phyloP scores from a whole-genome alignment of 164 flowering plant species.

The Macadamia tetraphylla region DNA sequence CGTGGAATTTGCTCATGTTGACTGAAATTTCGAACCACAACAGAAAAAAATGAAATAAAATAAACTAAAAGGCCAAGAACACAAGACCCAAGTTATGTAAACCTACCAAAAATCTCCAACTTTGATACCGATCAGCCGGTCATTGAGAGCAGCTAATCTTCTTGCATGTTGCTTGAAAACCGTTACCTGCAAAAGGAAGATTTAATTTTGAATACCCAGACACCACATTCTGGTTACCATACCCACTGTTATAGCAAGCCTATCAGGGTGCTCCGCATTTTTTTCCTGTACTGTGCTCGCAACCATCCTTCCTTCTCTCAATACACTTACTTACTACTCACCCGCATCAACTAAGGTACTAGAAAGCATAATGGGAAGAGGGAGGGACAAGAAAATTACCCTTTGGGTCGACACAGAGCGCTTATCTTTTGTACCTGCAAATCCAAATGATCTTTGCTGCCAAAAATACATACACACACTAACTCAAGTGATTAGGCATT shows the following conservation, averaged over 20 bases:
- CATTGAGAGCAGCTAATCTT: constrained; percentile 73
- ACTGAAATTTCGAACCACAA: no score
- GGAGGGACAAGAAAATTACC: constrained; percentile 32
- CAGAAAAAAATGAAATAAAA: no score
- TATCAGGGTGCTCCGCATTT: no score
- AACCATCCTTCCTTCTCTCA: no score
- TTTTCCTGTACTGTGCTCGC: no score
- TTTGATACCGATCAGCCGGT: constrained; percentile 81
- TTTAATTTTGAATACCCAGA: no score
- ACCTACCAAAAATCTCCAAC: constrained; percentile 89
- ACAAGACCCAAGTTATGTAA: neutral
- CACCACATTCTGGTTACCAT: no score
- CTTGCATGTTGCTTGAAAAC: constrained; percentile 80
- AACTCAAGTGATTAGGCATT: neutral
- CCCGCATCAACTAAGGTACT: neutral
- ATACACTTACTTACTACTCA: no score
- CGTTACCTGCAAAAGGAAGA: constrained; percentile 53
- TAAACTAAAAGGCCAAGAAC: no score
- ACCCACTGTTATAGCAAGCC: no score
- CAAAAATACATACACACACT: neutral
- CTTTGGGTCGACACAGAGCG: constrained; percentile 88
- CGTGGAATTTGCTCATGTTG: no score
- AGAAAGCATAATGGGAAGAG: neutral
- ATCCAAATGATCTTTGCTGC: constrained; percentile 94
- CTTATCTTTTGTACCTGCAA: constrained; percentile 96